Percentiles rank a stretch among this genome's conserved stretches.
These are phyloP conservation scores for Phytopythium sindhum DNA, from an alignment of 352 stramenopile genomes.

Conservation along the genomic window DNA sequence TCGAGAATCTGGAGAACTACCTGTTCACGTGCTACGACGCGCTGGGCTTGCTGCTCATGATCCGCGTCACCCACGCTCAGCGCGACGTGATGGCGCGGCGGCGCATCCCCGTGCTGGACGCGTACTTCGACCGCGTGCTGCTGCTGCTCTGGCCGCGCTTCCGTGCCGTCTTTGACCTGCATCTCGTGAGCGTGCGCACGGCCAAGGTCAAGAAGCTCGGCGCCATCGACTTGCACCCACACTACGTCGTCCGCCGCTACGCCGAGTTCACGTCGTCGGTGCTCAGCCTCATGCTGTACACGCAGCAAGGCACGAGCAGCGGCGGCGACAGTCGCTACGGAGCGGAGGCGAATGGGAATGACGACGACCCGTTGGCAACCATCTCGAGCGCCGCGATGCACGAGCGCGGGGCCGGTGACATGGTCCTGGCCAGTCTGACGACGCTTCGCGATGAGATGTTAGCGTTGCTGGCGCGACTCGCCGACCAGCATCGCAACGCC, in stretches of 20 bases:
- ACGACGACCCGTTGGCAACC: constrained; percentile 25
- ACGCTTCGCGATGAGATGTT: constrained; percentile 82
- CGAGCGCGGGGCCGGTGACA: constrained; percentile 86
- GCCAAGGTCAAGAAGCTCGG: constrained; percentile 90
- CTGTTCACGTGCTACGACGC: constrained; percentile 97
- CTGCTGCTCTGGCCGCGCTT: constrained; percentile 97
- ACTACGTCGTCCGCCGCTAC: constrained; percentile 96
- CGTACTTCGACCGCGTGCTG: constrained; percentile 95
- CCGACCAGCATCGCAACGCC: constrained; percentile 88
- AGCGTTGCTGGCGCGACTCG: constrained; percentile 74
- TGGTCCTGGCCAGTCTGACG: constrained; percentile 93
- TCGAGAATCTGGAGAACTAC: constrained; percentile 99
- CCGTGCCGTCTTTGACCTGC: constrained; percentile 95
- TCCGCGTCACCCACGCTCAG: constrained; percentile 92
- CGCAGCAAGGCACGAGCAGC: constrained; percentile 27
- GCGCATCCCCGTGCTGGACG: constrained; percentile 90
- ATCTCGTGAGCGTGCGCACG: constrained; percentile 91
- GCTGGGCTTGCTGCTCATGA: constrained; percentile 98
- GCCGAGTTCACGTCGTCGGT: constrained; percentile 97
- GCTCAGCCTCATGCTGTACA: constrained; percentile 87
- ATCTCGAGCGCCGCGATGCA: constrained; percentile 74
- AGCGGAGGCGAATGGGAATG: not conserved
- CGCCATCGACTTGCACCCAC: constrained; percentile 93
- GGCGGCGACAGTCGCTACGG: constrained; percentile 9
- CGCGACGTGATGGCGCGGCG: constrained; percentile 80